These are phyloP conservation scores for Syzygium oleosum DNA, from an alignment of 345 rosid species.

Conservation along the genomic window DNA sequence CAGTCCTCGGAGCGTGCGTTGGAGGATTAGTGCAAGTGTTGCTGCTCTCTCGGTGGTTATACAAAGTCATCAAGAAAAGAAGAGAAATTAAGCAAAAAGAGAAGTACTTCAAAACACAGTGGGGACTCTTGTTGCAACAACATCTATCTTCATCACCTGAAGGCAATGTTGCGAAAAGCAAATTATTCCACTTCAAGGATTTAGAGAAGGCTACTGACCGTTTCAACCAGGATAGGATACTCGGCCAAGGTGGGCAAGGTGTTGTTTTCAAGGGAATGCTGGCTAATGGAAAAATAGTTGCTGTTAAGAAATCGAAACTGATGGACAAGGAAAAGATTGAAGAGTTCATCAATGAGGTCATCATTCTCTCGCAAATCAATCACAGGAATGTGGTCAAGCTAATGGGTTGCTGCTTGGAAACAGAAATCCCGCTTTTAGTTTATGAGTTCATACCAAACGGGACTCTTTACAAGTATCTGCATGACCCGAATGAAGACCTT, in stretches of 20 bases:
- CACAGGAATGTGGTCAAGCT: neutral
- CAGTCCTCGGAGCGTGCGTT: too few species aligned
- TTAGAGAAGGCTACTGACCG: too few species aligned
- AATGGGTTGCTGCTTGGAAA: neutral
- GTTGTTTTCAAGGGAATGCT: neutral
- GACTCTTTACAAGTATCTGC: neutral
- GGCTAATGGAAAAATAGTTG: neutral
- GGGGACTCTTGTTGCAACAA: neutral
- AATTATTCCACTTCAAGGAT: too few species aligned
- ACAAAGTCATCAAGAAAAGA: too few species aligned
- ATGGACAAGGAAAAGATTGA: neutral
- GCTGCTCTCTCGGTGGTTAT: too few species aligned
- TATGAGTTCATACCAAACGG: constrained; percentile 5
- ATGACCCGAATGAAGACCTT: neutral
- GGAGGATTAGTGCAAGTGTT: too few species aligned
- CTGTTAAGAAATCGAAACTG: neutral
- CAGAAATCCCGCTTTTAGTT: neutral
- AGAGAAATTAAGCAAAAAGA: neutral
- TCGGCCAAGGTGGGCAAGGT: constrained; percentile 1
- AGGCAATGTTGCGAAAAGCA: neutral
- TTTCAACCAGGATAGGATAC: neutral
- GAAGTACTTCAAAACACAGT: neutral
- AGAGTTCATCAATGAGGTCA: neutral
- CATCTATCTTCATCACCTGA: neutral
- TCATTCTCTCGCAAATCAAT: neutral